Evolutionary conservation across 441 rosid genomes (phyloP).

Genomic region (Erodium texanum): DNA sequence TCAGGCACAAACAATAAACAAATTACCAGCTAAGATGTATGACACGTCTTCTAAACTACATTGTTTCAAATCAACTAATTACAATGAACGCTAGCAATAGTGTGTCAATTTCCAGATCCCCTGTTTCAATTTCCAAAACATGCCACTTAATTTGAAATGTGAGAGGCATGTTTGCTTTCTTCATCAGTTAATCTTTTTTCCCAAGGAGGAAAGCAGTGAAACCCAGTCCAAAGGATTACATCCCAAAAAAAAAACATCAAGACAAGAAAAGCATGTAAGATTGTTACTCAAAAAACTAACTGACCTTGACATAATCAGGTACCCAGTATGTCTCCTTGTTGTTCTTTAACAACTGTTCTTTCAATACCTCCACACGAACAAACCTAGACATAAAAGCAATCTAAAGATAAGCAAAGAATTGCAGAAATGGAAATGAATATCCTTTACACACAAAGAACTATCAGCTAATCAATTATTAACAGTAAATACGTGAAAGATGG

Average conservation of each 20-base stretch:
- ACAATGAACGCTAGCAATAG: background rate
- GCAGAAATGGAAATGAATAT: background rate
- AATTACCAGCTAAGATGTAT: background rate
- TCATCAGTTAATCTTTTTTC: too few species aligned
- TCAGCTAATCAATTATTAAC: background rate
- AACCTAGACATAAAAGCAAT: slow-evolving; percentile 48
- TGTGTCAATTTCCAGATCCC: background rate
- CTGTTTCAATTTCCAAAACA: background rate
- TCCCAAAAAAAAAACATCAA: too few species aligned
- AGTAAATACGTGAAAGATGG: background rate
- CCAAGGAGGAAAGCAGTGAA: too few species aligned
- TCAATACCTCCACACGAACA: slow-evolving; percentile 77
- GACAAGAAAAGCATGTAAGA: background rate
- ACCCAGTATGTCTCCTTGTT: slow-evolving; percentile 91
- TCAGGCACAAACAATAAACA: background rate
- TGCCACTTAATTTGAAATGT: background rate
- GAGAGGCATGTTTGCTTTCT: too few species aligned
- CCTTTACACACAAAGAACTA: background rate
- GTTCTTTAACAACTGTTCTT: slow-evolving; percentile 72
- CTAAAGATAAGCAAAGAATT: background rate
- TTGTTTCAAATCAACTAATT: too few species aligned
- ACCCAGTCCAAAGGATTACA: too few species aligned
- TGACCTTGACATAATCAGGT: slow-evolving; percentile 96
- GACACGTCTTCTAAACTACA: background rate
- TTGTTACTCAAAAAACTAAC: slow-evolving; percentile 16